Evolutionary conservation across 805 yeast genomes (phyloP), one percentile per base, ranked within the genome.

Genomic region (Nakazawaea pomicola): DNA sequence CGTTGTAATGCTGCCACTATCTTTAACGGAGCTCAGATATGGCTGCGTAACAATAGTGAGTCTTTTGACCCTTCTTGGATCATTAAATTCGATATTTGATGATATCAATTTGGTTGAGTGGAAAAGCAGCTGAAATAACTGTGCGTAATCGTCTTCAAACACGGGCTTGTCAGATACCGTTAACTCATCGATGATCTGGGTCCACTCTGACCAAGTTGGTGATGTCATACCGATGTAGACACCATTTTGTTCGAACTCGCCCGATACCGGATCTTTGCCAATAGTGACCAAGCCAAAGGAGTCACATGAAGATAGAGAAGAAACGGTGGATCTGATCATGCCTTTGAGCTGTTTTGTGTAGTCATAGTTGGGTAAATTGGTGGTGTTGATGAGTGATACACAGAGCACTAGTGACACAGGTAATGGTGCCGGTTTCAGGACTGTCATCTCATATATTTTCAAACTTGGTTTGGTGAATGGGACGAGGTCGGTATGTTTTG

Each of bases 161-260:
- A 38, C 27, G 6, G 5, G 23, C n/a, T 23, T 14, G 4, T 33
- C 29, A 25, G 21, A 23, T 11, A 29, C 31, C 14, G 21, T 28
- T 9, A 44, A 21, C 3, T 37, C 39, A 9, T 30, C 33, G 10
- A 40, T 20, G 4, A 41, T 29, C 4, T 38, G 42, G 3, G 28
- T 36, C 47, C 47, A 44, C 8, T 30, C 45, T 10, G 5, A 14
- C 45, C 45, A 44, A 16, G 27, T 10, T 11, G 39, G 41, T 10
- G 11, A 17, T 3, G 34, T 25, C 14, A 25, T 32, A 15, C 47
- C 47, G 10, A 30, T 32, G 25, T 19, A 44, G 4, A 30, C 17
- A 11, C 44, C 41, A 11, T 33, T 18, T 14, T 8, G n/a, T 8
- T 12, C 21, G n/a, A 33, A 21, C 6, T 25, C 41, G 8, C 39